Evolutionary conservation across 305 asterid genomes (phyloP), one percentile per base, ranked within the genome.

Genomic region (Fraxinus paxiana): DNA sequence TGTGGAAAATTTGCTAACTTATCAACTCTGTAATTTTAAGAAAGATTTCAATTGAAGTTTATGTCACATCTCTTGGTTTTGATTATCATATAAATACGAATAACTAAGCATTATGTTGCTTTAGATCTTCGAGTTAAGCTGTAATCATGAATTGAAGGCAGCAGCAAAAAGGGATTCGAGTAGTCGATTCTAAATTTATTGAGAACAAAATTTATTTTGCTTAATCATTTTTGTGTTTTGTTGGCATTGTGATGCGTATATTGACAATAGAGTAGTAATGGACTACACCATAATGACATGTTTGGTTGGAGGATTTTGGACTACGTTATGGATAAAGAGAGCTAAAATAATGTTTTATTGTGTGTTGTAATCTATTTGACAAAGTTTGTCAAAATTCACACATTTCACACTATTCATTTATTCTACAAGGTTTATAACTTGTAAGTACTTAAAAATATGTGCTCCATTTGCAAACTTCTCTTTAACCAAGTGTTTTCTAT

Each of bases 11-110:
- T 41, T 77, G 74, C 67, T 63, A 65, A 43, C 79, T 18, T 76
- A 51, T 67, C 33, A 56, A 63, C 79, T 78, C 73, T 86, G 82
- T 77, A 79, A 46, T 20, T 18, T 71, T 73, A 75, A 18, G 87
- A 79, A 77, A 34, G 1, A 56, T 65, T 26, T 82, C 28, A 56
- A 7, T 13, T 9, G 67, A 4, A 48, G 63, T 69, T 73, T 63
- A 5, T 6, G 67, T 56, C 28, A 56, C 18, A 56, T 56, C 67
- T 18, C 12, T 6, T 18, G 13, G 26, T 18, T 48, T 15, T 48
- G 22, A 6, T 20, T 6, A 48, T 4, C 7, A 4, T 4, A n/a
- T 4, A n/a, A n/a, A 48, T 48, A 15, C n/a, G 61, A 51, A n/a
- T n/a, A n/a, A n/a, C 61, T n/a, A 15, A n/a, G 56, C 56, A 13